Evolutionary conservation across 495 filamentous ascomycete species (phyloP), one percentile per base, ranked within the genome.

Genomic region (Aspergillus steynii): DNA sequence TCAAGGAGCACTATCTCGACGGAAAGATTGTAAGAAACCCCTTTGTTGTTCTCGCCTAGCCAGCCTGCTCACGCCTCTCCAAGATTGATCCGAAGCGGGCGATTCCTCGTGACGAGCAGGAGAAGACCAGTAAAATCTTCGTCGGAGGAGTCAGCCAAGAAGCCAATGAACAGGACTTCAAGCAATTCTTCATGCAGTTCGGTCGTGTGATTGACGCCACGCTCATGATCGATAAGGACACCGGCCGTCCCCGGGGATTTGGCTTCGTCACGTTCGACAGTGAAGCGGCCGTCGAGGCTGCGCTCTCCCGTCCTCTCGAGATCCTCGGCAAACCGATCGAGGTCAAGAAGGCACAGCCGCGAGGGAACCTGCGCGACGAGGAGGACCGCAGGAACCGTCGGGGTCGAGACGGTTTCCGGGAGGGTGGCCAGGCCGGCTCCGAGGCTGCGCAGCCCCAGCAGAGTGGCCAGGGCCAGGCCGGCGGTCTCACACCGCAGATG

Each of bases 221-320:
- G 1, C 84, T 99, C 25, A 99, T 99, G 95, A 99, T 99, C 84
- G 95, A 99, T 74, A 99, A 99, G 75, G 95, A 99, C 69, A 98
- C 95, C 7, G 93, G 93, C 34, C 87, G 95, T 27, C 95, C 95
- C 3, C 87, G 95, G 61, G 95, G 95, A 9, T 99, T 99, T 68
- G 95, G 95, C n/a, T 99, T 99, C 68, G 95, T 99, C 46, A 99
- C 95, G 0, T 99, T 99, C 63, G 95, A 99, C 73, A 93, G 89
- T 66, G 95, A 98, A 67, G 89, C 90, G 25, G 96, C 96, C 50
- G 95, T 99, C 29, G 95, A 99, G 61, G 90, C 90, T 47, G 94
- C 93, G 50, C 85, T 98, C 10, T 85, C 86, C 32, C 82, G 85
- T n/a, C 87, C 88, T 45, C 81, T 98, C 8, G 91, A 92, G 61